A percentile compares a stretch with the other conserved stretches of the same genome.
Evolutionary conservation across 2,329 filamentous ascomycete species (phyloP).

Genomic region (Trichoderma atrobrunneum): DNA sequence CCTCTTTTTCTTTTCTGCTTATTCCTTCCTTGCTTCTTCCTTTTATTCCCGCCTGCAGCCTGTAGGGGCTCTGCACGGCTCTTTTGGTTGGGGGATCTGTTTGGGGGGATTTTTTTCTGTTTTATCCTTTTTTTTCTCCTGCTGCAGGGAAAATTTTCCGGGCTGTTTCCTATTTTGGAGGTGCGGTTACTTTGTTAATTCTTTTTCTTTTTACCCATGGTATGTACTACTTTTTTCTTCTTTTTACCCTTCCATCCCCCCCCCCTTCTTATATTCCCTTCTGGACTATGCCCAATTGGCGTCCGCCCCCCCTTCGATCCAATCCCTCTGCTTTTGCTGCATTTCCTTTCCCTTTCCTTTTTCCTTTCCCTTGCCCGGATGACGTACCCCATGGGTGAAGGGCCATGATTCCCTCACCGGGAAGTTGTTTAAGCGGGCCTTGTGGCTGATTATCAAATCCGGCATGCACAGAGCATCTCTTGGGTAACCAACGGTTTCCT

Average conservation of each 20-base stretch:
- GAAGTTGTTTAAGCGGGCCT: slow-evolving; percentile 16
- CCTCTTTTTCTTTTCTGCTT: neutral
- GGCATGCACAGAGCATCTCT: slow-evolving; percentile 16
- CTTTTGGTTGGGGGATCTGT: neutral
- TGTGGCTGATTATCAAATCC: slow-evolving; percentile 17
- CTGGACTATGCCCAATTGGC: slow-evolving; percentile 1
- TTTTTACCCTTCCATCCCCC: neutral
- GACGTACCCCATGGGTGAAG: slow-evolving; percentile 8
- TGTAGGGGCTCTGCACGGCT: slow-evolving; percentile 4
- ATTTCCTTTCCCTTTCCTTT: neutral
- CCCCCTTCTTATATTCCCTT: neutral
- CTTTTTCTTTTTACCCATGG: neutral
- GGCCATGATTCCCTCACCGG: neutral
- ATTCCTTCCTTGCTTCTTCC: neutral
- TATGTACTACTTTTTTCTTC: slow-evolving; percentile 1
- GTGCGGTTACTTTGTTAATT: neutral
- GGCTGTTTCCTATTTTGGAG: slow-evolving; percentile 3
- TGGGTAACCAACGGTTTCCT: slow-evolving; percentile 11
- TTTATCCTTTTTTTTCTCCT: neutral
- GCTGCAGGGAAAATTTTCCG: slow-evolving; percentile 1
- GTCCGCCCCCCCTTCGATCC: neutral
- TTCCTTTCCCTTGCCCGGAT: neutral
- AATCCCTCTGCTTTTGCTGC: neutral
- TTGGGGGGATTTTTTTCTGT: neutral
- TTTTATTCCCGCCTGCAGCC: neutral